Evolutionary conservation across 2,329 filamentous ascomycete genomes (phyloP).

Genomic region (Shiraia sp.): DNA sequence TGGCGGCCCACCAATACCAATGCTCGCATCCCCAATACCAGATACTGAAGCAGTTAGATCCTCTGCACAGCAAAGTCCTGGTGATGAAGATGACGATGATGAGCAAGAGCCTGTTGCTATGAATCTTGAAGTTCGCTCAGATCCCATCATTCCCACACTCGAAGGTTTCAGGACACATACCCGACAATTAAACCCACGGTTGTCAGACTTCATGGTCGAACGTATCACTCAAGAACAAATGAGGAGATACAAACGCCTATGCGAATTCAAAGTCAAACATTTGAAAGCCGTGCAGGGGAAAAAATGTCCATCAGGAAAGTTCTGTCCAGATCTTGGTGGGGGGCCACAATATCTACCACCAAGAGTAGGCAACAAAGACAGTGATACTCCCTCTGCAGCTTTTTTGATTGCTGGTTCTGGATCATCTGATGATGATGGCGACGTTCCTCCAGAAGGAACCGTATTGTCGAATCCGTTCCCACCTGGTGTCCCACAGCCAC

Average conservation of each 20-base stretch:
- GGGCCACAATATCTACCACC: constrained; percentile 64
- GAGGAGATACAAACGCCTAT: constrained; percentile 75
- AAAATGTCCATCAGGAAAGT: constrained; percentile 63
- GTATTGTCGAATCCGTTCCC: constrained; percentile 78
- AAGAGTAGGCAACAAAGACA: constrained; percentile 61
- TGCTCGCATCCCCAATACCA: constrained; percentile 53
- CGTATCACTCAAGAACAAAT: constrained; percentile 82
- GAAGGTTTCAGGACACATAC: constrained; percentile 79
- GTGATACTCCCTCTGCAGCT: constrained; percentile 59
- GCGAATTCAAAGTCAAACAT: constrained; percentile 73
- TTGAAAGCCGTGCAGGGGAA: constrained; percentile 59
- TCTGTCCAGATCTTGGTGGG: constrained; percentile 72
- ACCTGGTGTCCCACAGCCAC: constrained; percentile 77
- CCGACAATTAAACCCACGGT: constrained; percentile 70
- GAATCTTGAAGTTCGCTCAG: constrained; percentile 64
- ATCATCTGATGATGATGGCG: constrained; percentile 66
- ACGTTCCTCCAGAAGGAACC: constrained; percentile 67
- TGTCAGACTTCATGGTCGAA: constrained; percentile 72
- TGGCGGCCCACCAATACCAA: constrained; percentile 63
- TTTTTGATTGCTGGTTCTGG: constrained; percentile 61
- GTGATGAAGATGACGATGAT: constrained; percentile 46
- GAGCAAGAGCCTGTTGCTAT: constrained; percentile 63
- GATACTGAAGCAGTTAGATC: constrained; percentile 42
- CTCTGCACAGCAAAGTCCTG: constrained; percentile 37
- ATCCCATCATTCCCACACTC: constrained; percentile 71